phyloP scores from a whole-genome alignment of 345 rosid species.

The Pseudoturritis turrita region DNA sequence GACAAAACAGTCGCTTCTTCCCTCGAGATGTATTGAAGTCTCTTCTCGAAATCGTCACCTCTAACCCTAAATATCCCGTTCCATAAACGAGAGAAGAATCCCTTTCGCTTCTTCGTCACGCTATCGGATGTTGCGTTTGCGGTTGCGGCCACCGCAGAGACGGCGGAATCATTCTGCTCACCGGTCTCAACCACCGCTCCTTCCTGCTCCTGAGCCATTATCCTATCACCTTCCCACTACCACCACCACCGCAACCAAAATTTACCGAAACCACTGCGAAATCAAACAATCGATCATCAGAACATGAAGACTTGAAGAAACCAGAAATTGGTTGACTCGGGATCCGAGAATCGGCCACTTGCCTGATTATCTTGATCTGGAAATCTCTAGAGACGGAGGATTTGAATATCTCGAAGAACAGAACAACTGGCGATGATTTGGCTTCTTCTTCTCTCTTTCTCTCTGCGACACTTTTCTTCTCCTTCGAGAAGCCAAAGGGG shows the following conservation, averaged over 20 bases:
- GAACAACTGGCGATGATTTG: slow-evolving; percentile 17
- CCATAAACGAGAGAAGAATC: slow-evolving; percentile 73
- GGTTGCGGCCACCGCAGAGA: neutral
- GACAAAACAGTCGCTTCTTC: slow-evolving; percentile 76
- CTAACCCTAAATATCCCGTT: slow-evolving; percentile 50
- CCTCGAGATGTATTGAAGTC: slow-evolving; percentile 68
- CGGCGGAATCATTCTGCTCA: slow-evolving; percentile 32
- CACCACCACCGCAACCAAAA: neutral
- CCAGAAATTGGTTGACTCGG: neutral
- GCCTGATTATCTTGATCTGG: slow-evolving; percentile 13
- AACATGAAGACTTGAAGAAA: neutral
- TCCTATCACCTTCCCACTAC: neutral
- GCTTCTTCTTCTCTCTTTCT: neutral
- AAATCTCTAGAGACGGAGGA: neutral
- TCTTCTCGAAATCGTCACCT: slow-evolving; percentile 88
- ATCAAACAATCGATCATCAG: slow-evolving; percentile 9
- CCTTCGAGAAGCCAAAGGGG: slow-evolving; percentile 1
- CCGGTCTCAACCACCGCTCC: slow-evolving; percentile 29
- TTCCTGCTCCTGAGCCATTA: slow-evolving; percentile 43
- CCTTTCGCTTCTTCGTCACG: slow-evolving; percentile 48
- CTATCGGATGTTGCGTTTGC: neutral
- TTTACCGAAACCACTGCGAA: slow-evolving; percentile 9
- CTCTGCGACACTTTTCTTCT: slow-evolving; percentile 12
- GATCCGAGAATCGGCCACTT: slow-evolving; percentile 14
- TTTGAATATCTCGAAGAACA: slow-evolving; percentile 5